Evolutionary conservation across 208 protist species (phyloP).

Genomic region (Trypanosoma conorhini): DNA sequence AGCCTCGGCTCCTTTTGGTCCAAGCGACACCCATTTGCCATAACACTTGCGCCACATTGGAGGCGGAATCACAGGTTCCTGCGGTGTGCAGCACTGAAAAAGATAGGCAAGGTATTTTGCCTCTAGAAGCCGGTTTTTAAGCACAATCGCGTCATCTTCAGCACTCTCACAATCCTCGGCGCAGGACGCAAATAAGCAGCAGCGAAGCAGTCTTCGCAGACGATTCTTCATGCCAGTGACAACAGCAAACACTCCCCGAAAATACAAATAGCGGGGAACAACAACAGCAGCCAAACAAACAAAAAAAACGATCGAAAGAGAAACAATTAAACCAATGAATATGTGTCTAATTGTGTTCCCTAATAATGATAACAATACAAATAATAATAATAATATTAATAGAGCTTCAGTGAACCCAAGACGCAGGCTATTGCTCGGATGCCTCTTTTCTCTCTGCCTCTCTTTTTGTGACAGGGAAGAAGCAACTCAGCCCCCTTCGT

Average conservation of each 20-base stretch:
- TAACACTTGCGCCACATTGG: conserved; percentile 58
- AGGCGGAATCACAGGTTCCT: conserved; percentile 40
- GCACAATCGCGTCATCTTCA: background rate
- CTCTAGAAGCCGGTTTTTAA: background rate
- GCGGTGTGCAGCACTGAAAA: conserved; percentile 32
- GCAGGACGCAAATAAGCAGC: background rate
- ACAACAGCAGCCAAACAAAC: background rate
- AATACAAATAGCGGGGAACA: background rate
- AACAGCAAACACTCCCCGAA: too few relatives aligned
- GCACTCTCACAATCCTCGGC: background rate
- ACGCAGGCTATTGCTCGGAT: background rate
- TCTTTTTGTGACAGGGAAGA: background rate
- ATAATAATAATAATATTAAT: background rate
- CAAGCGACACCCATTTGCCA: conserved; percentile 44
- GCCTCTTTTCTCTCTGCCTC: background rate
- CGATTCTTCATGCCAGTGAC: background rate
- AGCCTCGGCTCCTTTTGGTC: conserved; percentile 28
- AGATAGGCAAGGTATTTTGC: conserved; percentile 30
- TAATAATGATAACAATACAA: conserved; percentile 5
- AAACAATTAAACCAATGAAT: background rate
- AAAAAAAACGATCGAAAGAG: conserved; percentile 3
- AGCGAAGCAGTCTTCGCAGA: background rate
- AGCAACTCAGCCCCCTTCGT: background rate
- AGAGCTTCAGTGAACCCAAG: too few relatives aligned
- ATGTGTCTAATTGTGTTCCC: background rate